Evolutionary conservation across 2,329 filamentous ascomycete species (phyloP).

Genomic region (Acrocalymma vagum): DNA sequence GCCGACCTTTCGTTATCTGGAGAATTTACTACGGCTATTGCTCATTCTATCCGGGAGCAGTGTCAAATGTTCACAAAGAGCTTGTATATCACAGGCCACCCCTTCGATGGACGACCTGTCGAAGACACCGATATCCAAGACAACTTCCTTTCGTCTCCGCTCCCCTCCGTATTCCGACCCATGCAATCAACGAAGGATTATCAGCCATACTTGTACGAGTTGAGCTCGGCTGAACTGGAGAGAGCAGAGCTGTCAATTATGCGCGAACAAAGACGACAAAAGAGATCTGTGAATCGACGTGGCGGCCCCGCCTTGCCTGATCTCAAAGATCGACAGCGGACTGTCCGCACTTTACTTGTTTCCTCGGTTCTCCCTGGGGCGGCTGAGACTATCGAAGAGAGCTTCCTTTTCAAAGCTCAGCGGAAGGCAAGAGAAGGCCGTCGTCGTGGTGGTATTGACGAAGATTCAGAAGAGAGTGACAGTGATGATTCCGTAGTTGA

Average conservation of each 20-base stretch:
- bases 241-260: constrained; percentile 92
- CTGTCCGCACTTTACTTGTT: constrained; percentile 89
- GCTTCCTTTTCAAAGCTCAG: constrained; percentile 78
- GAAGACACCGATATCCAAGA: constrained; percentile 90
- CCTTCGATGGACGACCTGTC: constrained; percentile 91
- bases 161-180: constrained; percentile 84
- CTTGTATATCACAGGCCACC: constrained; percentile 90
- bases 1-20: constrained; percentile 89
- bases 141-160: constrained; percentile 84
- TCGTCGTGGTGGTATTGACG: constrained; percentile 68
- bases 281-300: constrained; percentile 91
- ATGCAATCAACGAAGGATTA: constrained; percentile 95
- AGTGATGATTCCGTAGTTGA: constrained; percentile 88
- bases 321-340: constrained; percentile 91
- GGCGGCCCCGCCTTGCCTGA: constrained; percentile 95
- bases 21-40: constrained; percentile 96
- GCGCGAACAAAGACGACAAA: constrained; percentile 91
- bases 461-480: constrained; percentile 90
- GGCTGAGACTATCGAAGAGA: constrained; percentile 81
- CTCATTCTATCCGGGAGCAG: constrained; percentile 96
- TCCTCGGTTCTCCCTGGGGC: constrained; percentile 92
- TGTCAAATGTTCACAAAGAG: constrained; percentile 93
- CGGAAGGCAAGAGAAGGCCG: constrained; percentile 58
- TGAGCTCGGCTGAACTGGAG: constrained; percentile 89
- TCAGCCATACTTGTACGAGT: constrained; percentile 90